These are phyloP conservation scores for Cladosporium austrohemisphaericum DNA, from an alignment of 2,329 filamentous ascomycete species.

Conservation along the genomic window DNA sequence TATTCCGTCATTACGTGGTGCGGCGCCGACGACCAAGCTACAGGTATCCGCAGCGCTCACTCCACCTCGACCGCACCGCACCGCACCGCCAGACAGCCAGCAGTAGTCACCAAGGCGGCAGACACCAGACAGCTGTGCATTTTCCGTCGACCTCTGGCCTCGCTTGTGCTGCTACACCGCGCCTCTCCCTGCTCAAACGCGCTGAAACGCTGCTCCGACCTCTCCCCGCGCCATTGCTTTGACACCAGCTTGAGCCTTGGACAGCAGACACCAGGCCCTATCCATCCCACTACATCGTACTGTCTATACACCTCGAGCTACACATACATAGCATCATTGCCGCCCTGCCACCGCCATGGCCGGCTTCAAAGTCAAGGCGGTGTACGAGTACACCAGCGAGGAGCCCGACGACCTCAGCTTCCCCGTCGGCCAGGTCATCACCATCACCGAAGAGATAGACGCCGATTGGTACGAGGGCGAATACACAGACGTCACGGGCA, in stretches of 20 bases:
- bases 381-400: constrained; percentile 88
- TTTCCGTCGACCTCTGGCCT: no score
- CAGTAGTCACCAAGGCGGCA: no score
- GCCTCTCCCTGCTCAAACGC: background rate
- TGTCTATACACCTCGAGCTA: background rate
- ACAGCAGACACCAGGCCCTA: no score
- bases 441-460: constrained; percentile 88
- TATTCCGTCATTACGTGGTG: no score
- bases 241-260: background rate
- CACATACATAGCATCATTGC: constrained; percentile 1
- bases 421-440: constrained; percentile 79
- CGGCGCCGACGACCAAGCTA: background rate
- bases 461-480: constrained; percentile 90
- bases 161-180: no score
- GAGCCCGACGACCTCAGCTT: constrained; percentile 97
- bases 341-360: constrained; percentile 24
- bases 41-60: background rate
- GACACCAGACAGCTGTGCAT: no score
- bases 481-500: constrained; percentile 72
- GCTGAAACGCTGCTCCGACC: background rate
- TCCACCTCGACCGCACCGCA: background rate
- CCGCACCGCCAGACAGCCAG: no score
- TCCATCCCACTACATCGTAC: constrained; percentile 1
- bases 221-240: constrained; percentile 8
- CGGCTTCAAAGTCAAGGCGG: constrained; percentile 87